Evolutionary conservation across 805 yeast species (phyloP), one percentile per base, ranked within the genome.

Genomic region (Starmerella asiatica): DNA sequence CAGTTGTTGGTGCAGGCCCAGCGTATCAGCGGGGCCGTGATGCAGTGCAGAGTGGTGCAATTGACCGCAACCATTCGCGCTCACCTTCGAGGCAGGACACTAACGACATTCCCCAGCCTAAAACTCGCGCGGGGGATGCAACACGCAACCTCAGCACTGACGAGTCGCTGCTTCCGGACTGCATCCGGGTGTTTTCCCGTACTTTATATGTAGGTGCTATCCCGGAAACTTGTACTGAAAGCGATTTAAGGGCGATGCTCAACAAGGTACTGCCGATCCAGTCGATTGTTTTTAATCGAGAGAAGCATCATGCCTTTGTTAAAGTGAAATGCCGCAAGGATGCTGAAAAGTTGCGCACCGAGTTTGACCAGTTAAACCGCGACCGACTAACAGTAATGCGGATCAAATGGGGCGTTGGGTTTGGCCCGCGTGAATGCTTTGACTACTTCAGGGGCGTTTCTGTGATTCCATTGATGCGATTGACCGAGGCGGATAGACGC

Each of bases 391-490:
- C 65, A 56, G 64, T 73, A 50, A 65, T 91, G 50, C 73, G 97
- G 61, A 82, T 93, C 4, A 72, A 95, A 57, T 91, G 98, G 98
- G 98, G 97, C 50, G 97, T 91, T 46, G 98, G 98, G 1, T 91
- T 81, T 56, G 98, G 98, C 4, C 98, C 98, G 39, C 75, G 98
- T 65, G 97, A 91, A 59, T 88, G 97, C 65, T 83, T 94, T 59
- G 93, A 91, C 61, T 91, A 91, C 61, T 86, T 78, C 55, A 78
- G 78, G 42, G 98, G 98, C 46, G 69, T 78, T 29, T 79, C 94
- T 44, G 72, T 85, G 28, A 84, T 91, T 45, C 95, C 97, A 14
- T 63, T 91, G 36, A 73, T 72, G 43, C 73, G 95, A 53, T 69
- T 91, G 50, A 91, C 98, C 0, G 98, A 91, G 44, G 94, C 96